Conservation (phyloP, 1,284 basidiomycete genomes). For the Apiotrichum porosum region DNA sequence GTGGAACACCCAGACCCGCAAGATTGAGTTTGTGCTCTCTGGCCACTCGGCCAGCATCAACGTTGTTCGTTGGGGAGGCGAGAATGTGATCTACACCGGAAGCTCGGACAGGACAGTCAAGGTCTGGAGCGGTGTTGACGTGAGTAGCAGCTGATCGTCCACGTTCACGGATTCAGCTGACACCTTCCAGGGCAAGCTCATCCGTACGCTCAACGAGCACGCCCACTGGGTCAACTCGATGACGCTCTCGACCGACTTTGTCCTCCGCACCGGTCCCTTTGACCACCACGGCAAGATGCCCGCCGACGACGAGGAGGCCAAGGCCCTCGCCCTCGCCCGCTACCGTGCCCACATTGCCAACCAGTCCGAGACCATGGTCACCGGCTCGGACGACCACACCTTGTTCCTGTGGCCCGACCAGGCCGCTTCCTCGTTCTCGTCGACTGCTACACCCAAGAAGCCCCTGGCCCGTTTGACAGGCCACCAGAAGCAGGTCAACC, state of each 20-base stretch:
- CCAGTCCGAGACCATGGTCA: slow-evolving; percentile 78
- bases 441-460: slow-evolving; percentile 58
- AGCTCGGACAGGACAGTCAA: slow-evolving; percentile 89
- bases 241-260: slow-evolving; percentile 90
- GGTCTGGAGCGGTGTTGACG: slow-evolving; percentile 82
- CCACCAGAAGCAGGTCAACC: slow-evolving; percentile 91
- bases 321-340: slow-evolving; percentile 66
- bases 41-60: slow-evolving; percentile 94
- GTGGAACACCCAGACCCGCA: slow-evolving; percentile 74
- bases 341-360: slow-evolving; percentile 65
- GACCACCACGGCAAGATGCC: slow-evolving; percentile 78
- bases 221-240: slow-evolving; percentile 99
- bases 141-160: slow-evolving; percentile 41
- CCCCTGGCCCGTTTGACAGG: slow-evolving; percentile 84
- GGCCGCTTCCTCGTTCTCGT: slow-evolving; percentile 54
- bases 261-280: slow-evolving; percentile 89
- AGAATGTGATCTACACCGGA: slow-evolving; percentile 86
- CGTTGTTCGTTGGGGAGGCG: slow-evolving; percentile 91
- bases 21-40: slow-evolving; percentile 78
- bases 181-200: slow-evolving; percentile 52
- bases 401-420: slow-evolving; percentile 79
- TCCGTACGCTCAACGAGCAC: slow-evolving; percentile 78
- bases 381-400: slow-evolving; percentile 91
- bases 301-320: slow-evolving; percentile 71
- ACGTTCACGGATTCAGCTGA: slow-evolving; percentile 1